Evolutionary conservation across 768 basidiomycete species (phyloP).

Genomic region (Lanmaoa rubissima): DNA sequence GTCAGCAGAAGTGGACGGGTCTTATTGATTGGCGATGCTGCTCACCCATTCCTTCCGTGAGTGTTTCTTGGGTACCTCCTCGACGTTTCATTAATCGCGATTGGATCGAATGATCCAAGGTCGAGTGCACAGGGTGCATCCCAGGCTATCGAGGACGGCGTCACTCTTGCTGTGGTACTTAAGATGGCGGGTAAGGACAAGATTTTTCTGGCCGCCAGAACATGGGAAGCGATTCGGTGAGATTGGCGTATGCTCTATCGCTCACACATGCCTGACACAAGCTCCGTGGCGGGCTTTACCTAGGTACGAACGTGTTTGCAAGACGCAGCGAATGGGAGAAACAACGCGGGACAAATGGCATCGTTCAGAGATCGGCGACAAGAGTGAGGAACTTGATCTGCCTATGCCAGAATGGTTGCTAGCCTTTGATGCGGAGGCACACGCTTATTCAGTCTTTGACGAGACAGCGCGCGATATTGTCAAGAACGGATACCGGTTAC

Average conservation of each 20-base stretch:
- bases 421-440: constrained; percentile 27
- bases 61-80: background rate
- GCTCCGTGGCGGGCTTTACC: background rate
- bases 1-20: constrained; percentile 27
- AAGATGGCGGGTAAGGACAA: constrained; percentile 2
- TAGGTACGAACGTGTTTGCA: constrained; percentile 26
- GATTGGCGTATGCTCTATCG: background rate
- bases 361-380: constrained; percentile 15
- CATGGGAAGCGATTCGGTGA: constrained; percentile 17
- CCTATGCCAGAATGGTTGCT: constrained; percentile 31
- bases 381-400: constrained; percentile 10
- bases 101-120: background rate
- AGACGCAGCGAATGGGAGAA: constrained; percentile 25
- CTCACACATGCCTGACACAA: background rate
- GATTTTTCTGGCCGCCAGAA: constrained; percentile 4
- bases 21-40: constrained; percentile 28
- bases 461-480: constrained; percentile 19
- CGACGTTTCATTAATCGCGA: background rate
- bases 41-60: constrained; percentile 33
- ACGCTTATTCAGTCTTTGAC: constrained; percentile 23
- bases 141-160: constrained; percentile 42
- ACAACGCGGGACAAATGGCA: constrained; percentile 27
- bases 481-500: constrained; percentile 25
- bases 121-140: constrained; percentile 36
- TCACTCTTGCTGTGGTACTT: constrained; percentile 33